These are phyloP conservation scores for Agaricus subrufescens DNA, from an alignment of 768 basidiomycete genomes.

Conservation along the genomic window DNA sequence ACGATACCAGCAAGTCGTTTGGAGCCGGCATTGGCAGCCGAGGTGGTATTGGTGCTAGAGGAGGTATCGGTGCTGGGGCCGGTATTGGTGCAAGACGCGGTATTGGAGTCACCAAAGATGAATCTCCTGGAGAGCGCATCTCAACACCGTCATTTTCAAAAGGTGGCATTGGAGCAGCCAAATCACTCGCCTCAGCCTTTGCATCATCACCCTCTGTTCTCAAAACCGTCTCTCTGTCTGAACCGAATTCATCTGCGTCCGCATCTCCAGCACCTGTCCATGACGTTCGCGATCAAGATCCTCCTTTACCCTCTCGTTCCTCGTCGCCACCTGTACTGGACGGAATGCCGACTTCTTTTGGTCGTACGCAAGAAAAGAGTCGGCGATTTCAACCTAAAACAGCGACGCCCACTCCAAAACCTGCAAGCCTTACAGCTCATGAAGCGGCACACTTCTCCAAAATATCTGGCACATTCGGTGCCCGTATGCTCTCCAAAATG, in stretches of 20 bases:
- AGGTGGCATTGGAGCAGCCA: conserved; percentile 36
- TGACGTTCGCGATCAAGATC: not conserved
- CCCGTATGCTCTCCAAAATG: conserved; percentile 90
- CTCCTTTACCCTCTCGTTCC: not conserved
- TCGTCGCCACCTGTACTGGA: conserved; percentile 8
- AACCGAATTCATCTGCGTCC: conserved; percentile 11
- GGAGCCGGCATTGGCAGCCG: conserved; percentile 23
- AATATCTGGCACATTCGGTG: conserved; percentile 73
- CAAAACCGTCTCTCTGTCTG: conserved; percentile 10
- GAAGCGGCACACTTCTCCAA: conserved; percentile 84
- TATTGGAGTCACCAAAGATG: conserved; percentile 15
- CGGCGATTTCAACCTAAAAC: conserved; percentile 50
- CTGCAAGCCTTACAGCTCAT: conserved; percentile 50
- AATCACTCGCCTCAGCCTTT: conserved; percentile 8
- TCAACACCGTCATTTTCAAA: conserved; percentile 30
- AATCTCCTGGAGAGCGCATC: not conserved
- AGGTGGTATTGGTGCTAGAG: conserved; percentile 11
- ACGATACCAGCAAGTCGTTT: conserved; percentile 5
- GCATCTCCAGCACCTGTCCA: conserved; percentile 1
- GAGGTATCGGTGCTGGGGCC: conserved; percentile 4
- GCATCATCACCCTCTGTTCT: conserved; percentile 9
- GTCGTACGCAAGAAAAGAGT: conserved; percentile 16
- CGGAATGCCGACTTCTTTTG: conserved; percentile 39
- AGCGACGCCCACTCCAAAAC: conserved; percentile 36
- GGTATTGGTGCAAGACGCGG: conserved; percentile 12